Evolutionary conservation across 2,329 filamentous ascomycete species (phyloP).

Genomic region (Arthroderma sp.): DNA sequence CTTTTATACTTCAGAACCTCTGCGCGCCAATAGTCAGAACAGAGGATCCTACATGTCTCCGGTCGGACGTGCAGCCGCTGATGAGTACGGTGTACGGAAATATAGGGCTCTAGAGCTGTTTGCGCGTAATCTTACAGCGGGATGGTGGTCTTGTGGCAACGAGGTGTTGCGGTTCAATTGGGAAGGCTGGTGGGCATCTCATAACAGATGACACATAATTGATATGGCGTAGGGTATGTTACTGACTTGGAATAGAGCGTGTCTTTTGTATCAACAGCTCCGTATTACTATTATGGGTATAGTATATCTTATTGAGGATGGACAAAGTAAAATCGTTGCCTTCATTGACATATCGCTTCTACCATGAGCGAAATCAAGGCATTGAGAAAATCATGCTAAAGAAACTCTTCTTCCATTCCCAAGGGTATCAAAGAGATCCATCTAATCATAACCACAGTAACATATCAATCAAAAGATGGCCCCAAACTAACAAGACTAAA

Average conservation of each 20-base stretch:
- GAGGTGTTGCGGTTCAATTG: conserved; percentile 50
- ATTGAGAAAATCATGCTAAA: not conserved
- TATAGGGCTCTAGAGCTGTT: conserved; percentile 48
- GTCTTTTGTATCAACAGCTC: too few species aligned
- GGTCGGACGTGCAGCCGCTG: not conserved
- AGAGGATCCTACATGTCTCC: not conserved
- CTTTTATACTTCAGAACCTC: conserved; percentile 19
- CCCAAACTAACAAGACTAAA: conserved; percentile 52
- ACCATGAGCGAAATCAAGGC: not conserved
- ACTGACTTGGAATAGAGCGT: too few species aligned
- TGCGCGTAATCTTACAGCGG: conserved; percentile 44
- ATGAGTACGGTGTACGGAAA: conserved; percentile 9
- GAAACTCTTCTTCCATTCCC: too few species aligned
- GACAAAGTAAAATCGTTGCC: too few species aligned
- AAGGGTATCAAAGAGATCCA: not conserved
- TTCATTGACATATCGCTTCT: too few species aligned
- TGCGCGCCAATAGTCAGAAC: not conserved
- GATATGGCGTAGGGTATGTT: too few species aligned
- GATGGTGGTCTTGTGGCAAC: conserved; percentile 51
- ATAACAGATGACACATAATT: too few species aligned
- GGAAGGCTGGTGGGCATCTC: conserved; percentile 36
- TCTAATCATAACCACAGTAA: not conserved
- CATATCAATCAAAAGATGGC: conserved; percentile 39
- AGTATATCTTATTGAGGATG: too few species aligned
- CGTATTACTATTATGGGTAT: too few species aligned